Base-by-base conservation (phyloP, 2,329 filamentous ascomycete genomes). In the Cladosporium austrohemisphaericum region DNA sequence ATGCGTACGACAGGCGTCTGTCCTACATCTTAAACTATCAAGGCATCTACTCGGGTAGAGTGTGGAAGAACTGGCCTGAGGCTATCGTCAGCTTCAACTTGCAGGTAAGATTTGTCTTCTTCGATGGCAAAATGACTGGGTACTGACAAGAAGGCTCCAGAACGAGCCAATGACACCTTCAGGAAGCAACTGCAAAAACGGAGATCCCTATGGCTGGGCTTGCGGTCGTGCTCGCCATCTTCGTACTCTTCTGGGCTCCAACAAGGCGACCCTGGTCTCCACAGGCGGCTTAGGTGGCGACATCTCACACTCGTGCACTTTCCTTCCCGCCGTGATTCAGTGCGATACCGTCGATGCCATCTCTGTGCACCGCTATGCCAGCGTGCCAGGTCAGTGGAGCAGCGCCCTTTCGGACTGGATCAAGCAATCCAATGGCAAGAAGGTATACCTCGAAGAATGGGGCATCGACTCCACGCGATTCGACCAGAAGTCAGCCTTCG, bases 41-140 rank as follows among this genome's bases (percentile, higher is more conserved):
- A 26, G 50, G 48, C 19, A 22, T 16, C 20, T 46, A 43, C 41
- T 46, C 38, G 8, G 51, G 51, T 16, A 52, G 50, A 32, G 41
- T 41, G 37, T 54, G 52, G 52, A 54, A 46, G 16, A 32, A 23
- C 22, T 54, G 49, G 50, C 28, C 41, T 8, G 43, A 54, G 11
- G 52, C 52, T n/a, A 54, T 54, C 32, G 23, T 54, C 13, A 43
- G 29, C 22, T 54, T 54, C 50, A 50, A 54, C 3, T 28, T 49
- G 26, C 46, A 49, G 46, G 36, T 49, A 3, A n/a, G 46, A 14
- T 1, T 25, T 22, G 13, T 20, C 38, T 18, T 22, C 4, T 9
- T 20, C 13, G 3, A 16, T 29, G 28, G 16, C 18, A 11, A 11
- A 7, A n/a, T 10, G 25, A 4, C 13, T 20, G 8, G 10, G 13